A percentile compares a stretch with the other conserved stretches of the same genome.
phyloP scores from a whole-genome alignment of 2,329 filamentous ascomycete species.

The Arthroderma sp. region DNA sequence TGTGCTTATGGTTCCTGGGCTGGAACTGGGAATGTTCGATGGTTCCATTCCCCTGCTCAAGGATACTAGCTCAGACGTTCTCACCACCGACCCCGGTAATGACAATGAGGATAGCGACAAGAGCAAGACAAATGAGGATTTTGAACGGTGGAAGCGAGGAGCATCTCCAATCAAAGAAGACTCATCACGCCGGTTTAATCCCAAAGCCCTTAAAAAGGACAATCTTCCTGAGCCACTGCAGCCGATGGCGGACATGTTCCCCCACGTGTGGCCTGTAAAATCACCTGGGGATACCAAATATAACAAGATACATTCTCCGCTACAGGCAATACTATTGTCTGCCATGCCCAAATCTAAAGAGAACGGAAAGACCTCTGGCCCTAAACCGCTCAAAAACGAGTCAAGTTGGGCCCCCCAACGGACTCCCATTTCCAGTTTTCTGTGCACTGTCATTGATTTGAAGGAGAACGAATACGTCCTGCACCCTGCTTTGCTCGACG shows the following conservation, averaged over 20 bases:
- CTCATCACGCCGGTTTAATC: slow-evolving; percentile 21
- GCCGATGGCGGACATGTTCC: slow-evolving; percentile 69
- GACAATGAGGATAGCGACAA: slow-evolving; percentile 2
- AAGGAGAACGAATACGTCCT: slow-evolving; percentile 70
- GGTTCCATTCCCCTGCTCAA: slow-evolving; percentile 29
- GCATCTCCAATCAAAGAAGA: slow-evolving; percentile 19
- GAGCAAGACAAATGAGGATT: slow-evolving; percentile 16
- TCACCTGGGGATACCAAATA: slow-evolving; percentile 75
- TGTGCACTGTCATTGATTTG: slow-evolving; percentile 60
- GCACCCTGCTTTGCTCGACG: slow-evolving; percentile 61
- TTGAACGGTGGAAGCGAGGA: slow-evolving; percentile 28
- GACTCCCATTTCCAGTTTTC: slow-evolving; percentile 68
- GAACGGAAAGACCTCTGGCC: slow-evolving; percentile 44
- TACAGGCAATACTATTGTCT: slow-evolving; percentile 70
- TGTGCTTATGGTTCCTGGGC: slow-evolving; percentile 77
- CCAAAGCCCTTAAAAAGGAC: slow-evolving; percentile 19
- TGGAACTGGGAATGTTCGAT: slow-evolving; percentile 84
- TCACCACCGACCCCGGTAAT: not conserved
- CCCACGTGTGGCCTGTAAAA: slow-evolving; percentile 77
- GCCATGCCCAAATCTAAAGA: slow-evolving; percentile 57
- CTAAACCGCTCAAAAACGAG: slow-evolving; percentile 49
- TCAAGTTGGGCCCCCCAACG: slow-evolving; percentile 59
- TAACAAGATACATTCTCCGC: slow-evolving; percentile 70
- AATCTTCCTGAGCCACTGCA: slow-evolving; percentile 40
- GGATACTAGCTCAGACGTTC: slow-evolving; percentile 17